phyloP scores from a whole-genome alignment of 2,329 filamentous ascomycete species.

The Xylariaceae sp. region DNA sequence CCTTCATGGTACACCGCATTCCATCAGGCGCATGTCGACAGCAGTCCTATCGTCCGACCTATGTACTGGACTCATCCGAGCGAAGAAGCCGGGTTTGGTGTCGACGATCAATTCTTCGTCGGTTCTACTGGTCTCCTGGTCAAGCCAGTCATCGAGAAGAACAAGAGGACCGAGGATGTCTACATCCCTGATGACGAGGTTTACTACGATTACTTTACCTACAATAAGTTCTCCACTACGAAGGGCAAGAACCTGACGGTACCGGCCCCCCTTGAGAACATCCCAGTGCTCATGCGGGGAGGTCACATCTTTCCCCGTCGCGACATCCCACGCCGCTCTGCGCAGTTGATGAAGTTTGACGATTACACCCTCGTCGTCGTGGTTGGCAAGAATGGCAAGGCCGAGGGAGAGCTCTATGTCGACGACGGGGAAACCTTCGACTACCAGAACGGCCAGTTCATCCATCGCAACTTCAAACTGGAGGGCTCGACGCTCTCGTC shows the following conservation, averaged over 20 bases:
- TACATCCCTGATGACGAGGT: slow-evolving; percentile 84
- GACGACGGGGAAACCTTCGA: slow-evolving; percentile 95
- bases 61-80: slow-evolving; percentile 88
- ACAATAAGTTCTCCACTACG: slow-evolving; percentile 60
- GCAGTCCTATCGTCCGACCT: slow-evolving; percentile 80
- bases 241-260: slow-evolving; percentile 65
- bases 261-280: slow-evolving; percentile 72
- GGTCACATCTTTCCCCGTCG: slow-evolving; percentile 88
- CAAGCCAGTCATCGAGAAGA: slow-evolving; percentile 80
- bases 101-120: slow-evolving; percentile 92
- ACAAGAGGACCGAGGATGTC: slow-evolving; percentile 63
- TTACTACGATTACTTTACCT: slow-evolving; percentile 96
- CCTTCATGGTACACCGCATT: slow-evolving; percentile 97
- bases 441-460: slow-evolving; percentile 76
- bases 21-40: slow-evolving; percentile 75
- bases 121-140: slow-evolving; percentile 83
- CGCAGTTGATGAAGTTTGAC: slow-evolving; percentile 84
- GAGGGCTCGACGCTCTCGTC: slow-evolving; percentile 55
- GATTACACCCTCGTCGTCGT: slow-evolving; percentile 86
- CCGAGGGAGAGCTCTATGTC: slow-evolving; percentile 76
- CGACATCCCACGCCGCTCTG: slow-evolving; percentile 78
- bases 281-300: slow-evolving; percentile 85
- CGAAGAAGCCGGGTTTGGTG: slow-evolving; percentile 76
- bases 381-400: slow-evolving; percentile 57
- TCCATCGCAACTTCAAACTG: slow-evolving; percentile 74